Evolutionary conservation across 306 rosid genomes (phyloP).

Genomic region (Inga laurina): DNA sequence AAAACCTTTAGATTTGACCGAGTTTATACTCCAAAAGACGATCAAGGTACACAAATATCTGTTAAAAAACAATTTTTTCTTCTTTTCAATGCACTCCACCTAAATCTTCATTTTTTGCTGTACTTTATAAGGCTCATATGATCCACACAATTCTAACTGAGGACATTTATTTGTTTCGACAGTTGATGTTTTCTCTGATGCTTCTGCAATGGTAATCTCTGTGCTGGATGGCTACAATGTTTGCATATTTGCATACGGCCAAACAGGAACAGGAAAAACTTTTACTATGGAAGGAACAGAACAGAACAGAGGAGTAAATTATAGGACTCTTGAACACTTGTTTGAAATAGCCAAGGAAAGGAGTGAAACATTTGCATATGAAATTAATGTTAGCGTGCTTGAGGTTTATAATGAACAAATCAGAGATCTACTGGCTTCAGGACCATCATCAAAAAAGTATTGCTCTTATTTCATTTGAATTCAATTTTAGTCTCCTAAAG

Average conservation of each 20-base stretch:
- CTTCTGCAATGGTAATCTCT: constrained; percentile 80
- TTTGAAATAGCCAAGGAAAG: constrained; percentile 70
- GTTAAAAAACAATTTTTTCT: not conserved
- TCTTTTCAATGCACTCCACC: not conserved
- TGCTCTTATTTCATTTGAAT: constrained; percentile 29
- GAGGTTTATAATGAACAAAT: constrained; percentile 95
- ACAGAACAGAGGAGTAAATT: constrained; percentile 83
- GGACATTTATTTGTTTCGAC: constrained; percentile 42
- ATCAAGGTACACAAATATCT: constrained; percentile 54
- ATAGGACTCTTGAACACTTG: constrained; percentile 80
- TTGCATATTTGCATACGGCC: constrained; percentile 91
- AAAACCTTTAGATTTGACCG: constrained; percentile 80
- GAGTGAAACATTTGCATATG: constrained; percentile 58
- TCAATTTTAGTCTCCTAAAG: constrained; percentile 8
- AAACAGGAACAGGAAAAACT: constrained; percentile 93
- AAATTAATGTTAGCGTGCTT: constrained; percentile 80
- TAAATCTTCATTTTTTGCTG: not conserved
- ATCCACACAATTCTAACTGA: constrained; percentile 12
- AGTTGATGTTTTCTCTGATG: constrained; percentile 84
- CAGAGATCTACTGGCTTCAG: constrained; percentile 73
- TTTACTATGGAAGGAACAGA: constrained; percentile 93
- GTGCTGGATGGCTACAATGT: constrained; percentile 88
- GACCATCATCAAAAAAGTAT: constrained; percentile 72
- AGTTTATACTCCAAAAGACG: constrained; percentile 82
- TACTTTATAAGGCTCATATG: not conserved